Evolutionary conservation across 2,329 filamentous ascomycete species (phyloP).

Genomic region (Sporothrix variecibatus): DNA sequence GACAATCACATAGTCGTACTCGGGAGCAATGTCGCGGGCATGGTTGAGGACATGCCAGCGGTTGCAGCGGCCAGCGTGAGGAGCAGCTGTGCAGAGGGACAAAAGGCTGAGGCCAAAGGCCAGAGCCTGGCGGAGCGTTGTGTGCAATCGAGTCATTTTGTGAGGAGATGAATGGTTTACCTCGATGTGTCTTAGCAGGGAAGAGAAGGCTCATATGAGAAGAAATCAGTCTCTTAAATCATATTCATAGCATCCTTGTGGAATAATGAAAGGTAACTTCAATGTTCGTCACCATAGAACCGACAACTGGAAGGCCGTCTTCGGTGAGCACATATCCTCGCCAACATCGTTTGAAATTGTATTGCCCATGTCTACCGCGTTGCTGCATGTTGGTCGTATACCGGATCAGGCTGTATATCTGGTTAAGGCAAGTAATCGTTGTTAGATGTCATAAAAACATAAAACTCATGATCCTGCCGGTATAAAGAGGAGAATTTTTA

Average conservation of each 20-base stretch:
- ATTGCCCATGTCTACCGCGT: not conserved
- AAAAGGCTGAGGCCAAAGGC: not conserved
- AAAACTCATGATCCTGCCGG: not conserved
- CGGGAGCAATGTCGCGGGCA: not conserved
- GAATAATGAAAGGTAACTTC: no score
- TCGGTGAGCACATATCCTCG: not conserved
- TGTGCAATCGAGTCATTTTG: not conserved
- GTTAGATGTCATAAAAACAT: not conserved
- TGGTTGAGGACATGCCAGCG: conserved; percentile 15
- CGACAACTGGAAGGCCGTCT: not conserved
- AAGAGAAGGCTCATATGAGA: not conserved
- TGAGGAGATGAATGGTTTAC: not conserved
- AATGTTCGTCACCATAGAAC: not conserved
- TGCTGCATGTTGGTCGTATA: conserved; percentile 7
- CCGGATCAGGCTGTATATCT: not conserved
- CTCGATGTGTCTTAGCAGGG: no score
- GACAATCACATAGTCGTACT: conserved; percentile 33
- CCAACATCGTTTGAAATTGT: not conserved
- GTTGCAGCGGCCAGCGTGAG: not conserved
- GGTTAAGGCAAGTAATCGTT: not conserved
- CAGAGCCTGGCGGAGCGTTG: not conserved
- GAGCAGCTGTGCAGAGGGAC: not conserved
- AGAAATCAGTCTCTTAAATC: no score
- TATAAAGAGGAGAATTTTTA: not conserved
- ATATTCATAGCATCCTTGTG: no score